phyloP scores from a whole-genome alignment of 148 eudicot species.

The Persicaria tinctoria region DNA sequence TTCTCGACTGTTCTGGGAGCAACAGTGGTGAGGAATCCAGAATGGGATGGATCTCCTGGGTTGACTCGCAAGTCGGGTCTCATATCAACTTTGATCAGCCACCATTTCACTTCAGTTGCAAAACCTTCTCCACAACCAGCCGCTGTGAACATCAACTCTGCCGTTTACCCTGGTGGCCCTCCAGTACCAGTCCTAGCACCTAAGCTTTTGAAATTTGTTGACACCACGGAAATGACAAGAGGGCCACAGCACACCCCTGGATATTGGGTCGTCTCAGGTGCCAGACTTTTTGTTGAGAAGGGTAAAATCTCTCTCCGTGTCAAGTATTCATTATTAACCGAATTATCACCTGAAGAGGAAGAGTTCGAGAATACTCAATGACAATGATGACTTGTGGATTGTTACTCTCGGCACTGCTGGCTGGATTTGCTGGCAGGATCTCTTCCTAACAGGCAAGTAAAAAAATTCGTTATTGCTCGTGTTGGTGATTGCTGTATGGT shows the following conservation, averaged over 20 bases:
- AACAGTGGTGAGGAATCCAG: slow-evolving; percentile 55
- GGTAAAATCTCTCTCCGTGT: slow-evolving; percentile 83
- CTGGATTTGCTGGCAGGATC: too few species aligned
- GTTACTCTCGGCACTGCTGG: too few species aligned
- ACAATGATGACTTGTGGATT: background rate
- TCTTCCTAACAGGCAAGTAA: too few species aligned
- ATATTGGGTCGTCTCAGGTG: slow-evolving; percentile 97
- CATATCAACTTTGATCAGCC: slow-evolving; percentile 87
- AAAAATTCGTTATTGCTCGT: too few species aligned
- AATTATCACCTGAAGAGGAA: slow-evolving; percentile 65
- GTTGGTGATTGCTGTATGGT: background rate
- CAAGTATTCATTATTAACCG: slow-evolving; percentile 74
- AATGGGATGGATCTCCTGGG: slow-evolving; percentile 96
- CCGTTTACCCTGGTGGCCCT: slow-evolving; percentile 96
- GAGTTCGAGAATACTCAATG: slow-evolving; percentile 28
- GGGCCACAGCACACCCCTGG: slow-evolving; percentile 99
- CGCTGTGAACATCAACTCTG: slow-evolving; percentile 93
- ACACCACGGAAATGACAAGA: slow-evolving; percentile 85
- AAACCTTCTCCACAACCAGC: slow-evolving; percentile 84
- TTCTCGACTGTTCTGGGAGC: slow-evolving; percentile 79
- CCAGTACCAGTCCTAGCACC: slow-evolving; percentile 86
- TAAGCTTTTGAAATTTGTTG: slow-evolving; percentile 75
- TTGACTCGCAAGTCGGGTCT: slow-evolving; percentile 91
- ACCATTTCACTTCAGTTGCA: slow-evolving; percentile 66
- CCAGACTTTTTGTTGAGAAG: slow-evolving; percentile 80